These are phyloP conservation scores for Ephemerocybe angulata DNA, from an alignment of 768 basidiomycete species.

Conservation along the genomic window DNA sequence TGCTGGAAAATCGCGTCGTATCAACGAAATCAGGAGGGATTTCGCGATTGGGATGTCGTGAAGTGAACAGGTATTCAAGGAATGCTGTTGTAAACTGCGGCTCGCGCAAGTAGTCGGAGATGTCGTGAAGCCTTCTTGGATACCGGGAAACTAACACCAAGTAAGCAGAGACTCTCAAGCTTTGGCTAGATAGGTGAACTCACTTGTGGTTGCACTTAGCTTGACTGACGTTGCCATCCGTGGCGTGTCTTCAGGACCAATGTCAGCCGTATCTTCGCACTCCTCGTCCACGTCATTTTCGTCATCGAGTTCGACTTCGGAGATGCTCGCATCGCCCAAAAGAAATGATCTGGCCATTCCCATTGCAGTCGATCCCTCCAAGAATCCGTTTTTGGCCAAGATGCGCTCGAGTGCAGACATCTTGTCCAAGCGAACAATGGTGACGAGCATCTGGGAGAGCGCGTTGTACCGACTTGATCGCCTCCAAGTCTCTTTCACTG, in stretches of 20 bases:
- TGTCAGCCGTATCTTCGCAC: too few relatives aligned
- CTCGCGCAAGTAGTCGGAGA: constrained; percentile 14
- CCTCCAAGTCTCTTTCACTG: constrained; percentile 32
- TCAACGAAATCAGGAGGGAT: constrained; percentile 3
- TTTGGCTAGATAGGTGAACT: too few relatives aligned
- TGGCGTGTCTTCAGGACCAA: constrained; percentile 2
- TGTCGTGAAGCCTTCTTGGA: constrained; percentile 12
- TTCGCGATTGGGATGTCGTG: constrained; percentile 6
- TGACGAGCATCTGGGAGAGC: constrained; percentile 29
- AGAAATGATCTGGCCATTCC: constrained; percentile 7
- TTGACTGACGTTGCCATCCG: constrained; percentile 9
- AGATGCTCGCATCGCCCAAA: not conserved
- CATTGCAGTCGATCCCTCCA: constrained; percentile 14
- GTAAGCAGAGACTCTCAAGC: too few relatives aligned
- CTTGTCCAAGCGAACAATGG: constrained; percentile 24
- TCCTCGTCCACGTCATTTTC: not conserved
- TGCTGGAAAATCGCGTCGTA: constrained; percentile 14
- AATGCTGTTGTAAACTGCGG: constrained; percentile 15
- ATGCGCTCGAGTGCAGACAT: constrained; percentile 15
- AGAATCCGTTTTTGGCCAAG: constrained; percentile 3
- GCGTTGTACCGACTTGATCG: constrained; percentile 26
- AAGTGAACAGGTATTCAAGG: constrained; percentile 15
- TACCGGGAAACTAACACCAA: constrained; percentile 12
- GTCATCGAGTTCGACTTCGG: not conserved
- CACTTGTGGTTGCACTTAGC: constrained; percentile 10